Base-by-base conservation (phyloP, 345 rosid genomes). In the Lagerstroemia speciosa region DNA sequence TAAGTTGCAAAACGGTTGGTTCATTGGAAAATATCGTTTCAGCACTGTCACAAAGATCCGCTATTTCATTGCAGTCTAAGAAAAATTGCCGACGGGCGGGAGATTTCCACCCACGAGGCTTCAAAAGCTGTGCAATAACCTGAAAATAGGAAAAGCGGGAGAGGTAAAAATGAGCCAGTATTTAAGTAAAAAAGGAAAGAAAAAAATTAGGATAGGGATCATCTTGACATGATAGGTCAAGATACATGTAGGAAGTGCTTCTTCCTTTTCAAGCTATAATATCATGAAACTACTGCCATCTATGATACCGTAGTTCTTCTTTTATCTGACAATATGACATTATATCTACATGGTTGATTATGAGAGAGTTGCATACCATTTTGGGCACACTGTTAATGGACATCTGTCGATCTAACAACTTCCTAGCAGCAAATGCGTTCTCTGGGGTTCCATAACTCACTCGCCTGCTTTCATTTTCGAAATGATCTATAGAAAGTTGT, bases 21-120 rank as follows among this genome's bases (percentile, higher is more conserved):
- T 93, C 98, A 31, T 83, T 82, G 32, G 93, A 72, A 84, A 93
- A 90, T 72, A 93, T 87, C 36, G 88, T 80, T 75, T 93, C 97
- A 67, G 92, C 93, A 67, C 81, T 84, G 72, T 90, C 98, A 69
- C 98, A 93, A 71, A 93, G 93, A 76, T 90, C 98, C 57, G 95
- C 92, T 78, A 93, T 87, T 74, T 93, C 98, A 78, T 93, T 90
- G 84, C 97, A 93, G 81, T 93, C 97, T 70, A 93, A 79, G 87
- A 88, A 93, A 81, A 90, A 93, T 66, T 90, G 97, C 41, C 98
- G 86, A 32, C 92, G 85, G 75, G 90, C 97, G 20, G 97, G 98
- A 75, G 98, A 96, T 76, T 93, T 93, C 98, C 98, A 93, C 43
- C 97, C 96, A 71, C 97, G 93, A 78, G 97, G 98, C 83, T 88